These are phyloP conservation scores for Aspergillus floridensis DNA, from an alignment of 2,329 filamentous ascomycete genomes.

Conservation along the genomic window DNA sequence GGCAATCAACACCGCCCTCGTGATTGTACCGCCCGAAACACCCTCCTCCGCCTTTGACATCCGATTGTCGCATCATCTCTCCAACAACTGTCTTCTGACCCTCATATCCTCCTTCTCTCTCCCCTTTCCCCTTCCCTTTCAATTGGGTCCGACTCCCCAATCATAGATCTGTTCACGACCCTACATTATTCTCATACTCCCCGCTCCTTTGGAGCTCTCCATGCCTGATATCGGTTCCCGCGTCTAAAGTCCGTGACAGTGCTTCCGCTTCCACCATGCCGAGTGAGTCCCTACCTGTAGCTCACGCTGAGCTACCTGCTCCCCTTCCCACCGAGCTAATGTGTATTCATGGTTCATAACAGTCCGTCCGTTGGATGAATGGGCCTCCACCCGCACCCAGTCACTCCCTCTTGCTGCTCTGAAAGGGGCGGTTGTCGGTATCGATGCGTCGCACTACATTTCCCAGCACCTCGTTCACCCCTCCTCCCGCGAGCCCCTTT, in stretches of 20 bases:
- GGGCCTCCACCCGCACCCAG: slow-evolving; percentile 54
- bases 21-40: neutral
- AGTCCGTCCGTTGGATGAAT: slow-evolving; percentile 57
- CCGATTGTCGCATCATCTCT: slow-evolving; percentile 1
- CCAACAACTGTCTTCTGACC: slow-evolving; percentile 2
- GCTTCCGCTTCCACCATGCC: slow-evolving; percentile 36
- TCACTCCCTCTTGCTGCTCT: slow-evolving; percentile 67
- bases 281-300: slow-evolving; percentile 28
- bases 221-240: slow-evolving; percentile 30
- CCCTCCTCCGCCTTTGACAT: neutral
- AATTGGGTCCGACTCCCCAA: neutral
- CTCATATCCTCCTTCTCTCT: neutral
- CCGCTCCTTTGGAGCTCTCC: slow-evolving; percentile 19
- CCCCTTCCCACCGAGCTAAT: slow-evolving; percentile 6
- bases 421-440: slow-evolving; percentile 70
- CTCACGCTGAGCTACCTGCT: slow-evolving; percentile 7
- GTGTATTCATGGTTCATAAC: slow-evolving; percentile 1
- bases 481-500: slow-evolving; percentile 76
- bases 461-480: slow-evolving; percentile 69
- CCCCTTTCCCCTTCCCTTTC: slow-evolving; percentile 2
- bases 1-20: slow-evolving; percentile 1
- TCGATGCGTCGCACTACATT: slow-evolving; percentile 90
- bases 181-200: neutral
- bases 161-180: neutral
- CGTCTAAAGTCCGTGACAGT: slow-evolving; percentile 20